phyloP scores from a whole-genome alignment of 192 early-diverging fungal genomes.

The Podila minutissima region DNA sequence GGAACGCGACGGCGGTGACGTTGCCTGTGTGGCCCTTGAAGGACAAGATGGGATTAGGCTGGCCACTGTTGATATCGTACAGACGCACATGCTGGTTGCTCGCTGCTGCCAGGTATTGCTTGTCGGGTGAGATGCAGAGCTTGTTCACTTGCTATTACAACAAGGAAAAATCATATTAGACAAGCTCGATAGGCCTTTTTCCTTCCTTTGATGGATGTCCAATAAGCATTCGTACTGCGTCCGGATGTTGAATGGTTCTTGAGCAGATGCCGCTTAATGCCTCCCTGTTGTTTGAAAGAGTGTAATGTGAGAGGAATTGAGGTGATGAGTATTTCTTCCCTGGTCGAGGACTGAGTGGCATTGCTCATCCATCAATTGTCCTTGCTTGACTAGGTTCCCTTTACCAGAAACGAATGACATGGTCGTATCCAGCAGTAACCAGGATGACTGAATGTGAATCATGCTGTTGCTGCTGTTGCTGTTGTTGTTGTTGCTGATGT shows the following conservation, averaged over 20 bases:
- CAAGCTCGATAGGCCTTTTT: no score
- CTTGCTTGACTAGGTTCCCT: neutral
- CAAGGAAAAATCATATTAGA: no score
- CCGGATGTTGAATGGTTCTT: conserved; percentile 81
- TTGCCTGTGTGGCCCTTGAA: no score
- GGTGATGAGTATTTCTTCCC: neutral
- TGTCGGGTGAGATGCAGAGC: conserved; percentile 89
- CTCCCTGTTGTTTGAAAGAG: conserved; percentile 49
- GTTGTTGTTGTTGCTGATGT: conserved; percentile 53
- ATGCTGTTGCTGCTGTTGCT: conserved; percentile 56
- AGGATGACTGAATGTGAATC: conserved; percentile 67
- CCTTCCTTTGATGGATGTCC: no score
- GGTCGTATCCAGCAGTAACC: conserved; percentile 84
- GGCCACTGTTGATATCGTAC: conserved; percentile 84
- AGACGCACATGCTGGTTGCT: conserved; percentile 87
- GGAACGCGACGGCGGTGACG: no score
- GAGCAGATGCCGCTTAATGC: conserved; percentile 71
- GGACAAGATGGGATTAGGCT: conserved; percentile 70
- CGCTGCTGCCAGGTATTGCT: conserved; percentile 85
- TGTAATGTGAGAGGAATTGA: neutral
- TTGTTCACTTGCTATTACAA: conserved; percentile 82
- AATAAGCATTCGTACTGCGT: conserved; percentile 65
- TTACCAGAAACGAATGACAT: conserved; percentile 76
- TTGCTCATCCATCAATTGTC: neutral
- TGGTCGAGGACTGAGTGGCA: neutral